Evolutionary conservation across 2,329 filamentous ascomycete species (phyloP).

Genomic region (Pseudogymnoascus sp.): DNA sequence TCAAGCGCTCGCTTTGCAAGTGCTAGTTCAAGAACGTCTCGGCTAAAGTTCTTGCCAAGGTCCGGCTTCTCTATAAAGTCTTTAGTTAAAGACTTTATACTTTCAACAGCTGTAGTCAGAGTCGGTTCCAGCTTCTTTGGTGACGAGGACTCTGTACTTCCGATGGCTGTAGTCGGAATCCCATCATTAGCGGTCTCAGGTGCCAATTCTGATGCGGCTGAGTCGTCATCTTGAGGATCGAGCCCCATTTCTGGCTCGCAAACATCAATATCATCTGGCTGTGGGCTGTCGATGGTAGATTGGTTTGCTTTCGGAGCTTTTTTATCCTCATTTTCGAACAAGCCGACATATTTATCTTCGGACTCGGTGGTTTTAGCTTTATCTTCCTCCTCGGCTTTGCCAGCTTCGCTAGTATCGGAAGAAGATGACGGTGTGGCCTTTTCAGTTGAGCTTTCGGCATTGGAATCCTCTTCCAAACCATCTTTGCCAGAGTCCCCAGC

Average conservation of each 20-base stretch:
- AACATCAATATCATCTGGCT: conserved; percentile 29
- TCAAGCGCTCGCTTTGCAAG: neutral
- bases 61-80: neutral
- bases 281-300: conserved; percentile 11
- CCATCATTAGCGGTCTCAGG: neutral
- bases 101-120: neutral
- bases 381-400: conserved; percentile 7
- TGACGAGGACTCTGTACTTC: neutral
- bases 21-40: neutral
- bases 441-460: conserved; percentile 12
- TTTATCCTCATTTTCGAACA: conserved; percentile 17
- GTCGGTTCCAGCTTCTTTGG: neutral
- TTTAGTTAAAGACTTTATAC: no score
- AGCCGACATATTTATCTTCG: conserved; percentile 15
- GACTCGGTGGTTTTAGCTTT: neutral
- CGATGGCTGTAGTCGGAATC: neutral
- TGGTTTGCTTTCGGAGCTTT: neutral
- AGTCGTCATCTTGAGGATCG: neutral
- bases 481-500: conserved; percentile 13
- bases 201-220: neutral
- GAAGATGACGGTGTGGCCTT: conserved; percentile 17
- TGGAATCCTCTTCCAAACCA: conserved; percentile 8
- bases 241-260: conserved; percentile 20
- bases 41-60: neutral
- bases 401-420: conserved; percentile 11